Conservation (phyloP, 805 yeast genomes). For the Kregervanrija fluxuum region DNA sequence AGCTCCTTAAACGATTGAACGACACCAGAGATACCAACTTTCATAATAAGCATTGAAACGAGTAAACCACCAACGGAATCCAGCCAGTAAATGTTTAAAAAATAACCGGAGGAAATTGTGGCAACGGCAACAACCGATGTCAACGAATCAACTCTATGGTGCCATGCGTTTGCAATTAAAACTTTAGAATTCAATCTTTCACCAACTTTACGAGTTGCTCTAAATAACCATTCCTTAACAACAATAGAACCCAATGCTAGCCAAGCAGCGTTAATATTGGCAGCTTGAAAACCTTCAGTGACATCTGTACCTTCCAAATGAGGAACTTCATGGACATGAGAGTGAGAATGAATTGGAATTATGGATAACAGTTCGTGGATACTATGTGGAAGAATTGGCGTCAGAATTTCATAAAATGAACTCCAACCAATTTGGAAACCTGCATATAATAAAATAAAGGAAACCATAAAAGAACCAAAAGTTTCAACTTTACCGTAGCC, state of each 20-base stretch:
- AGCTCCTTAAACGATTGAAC: slow-evolving; percentile 65
- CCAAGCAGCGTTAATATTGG: slow-evolving; percentile 92
- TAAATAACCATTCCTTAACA: slow-evolving; percentile 82
- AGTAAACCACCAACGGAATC: slow-evolving; percentile 90
- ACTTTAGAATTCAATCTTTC: slow-evolving; percentile 75
- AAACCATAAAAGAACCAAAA: slow-evolving; percentile 83
- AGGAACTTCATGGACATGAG: slow-evolving; percentile 39
- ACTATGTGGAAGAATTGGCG: slow-evolving; percentile 58
- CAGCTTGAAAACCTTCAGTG: slow-evolving; percentile 29
- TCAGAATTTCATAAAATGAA: slow-evolving; percentile 60
- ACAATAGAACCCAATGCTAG: slow-evolving; percentile 83
- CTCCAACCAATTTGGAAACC: slow-evolving; percentile 90
- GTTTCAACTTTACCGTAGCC: slow-evolving; percentile 95
- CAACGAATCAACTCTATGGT: slow-evolving; percentile 89
- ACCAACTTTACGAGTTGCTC: slow-evolving; percentile 78
- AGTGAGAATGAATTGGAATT: slow-evolving; percentile 46
- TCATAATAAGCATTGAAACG: slow-evolving; percentile 74
- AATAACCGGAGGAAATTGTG: slow-evolving; percentile 80
- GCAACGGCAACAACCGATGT: slow-evolving; percentile 87
- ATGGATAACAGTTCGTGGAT: slow-evolving; percentile 46
- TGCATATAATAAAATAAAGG: slow-evolving; percentile 75
- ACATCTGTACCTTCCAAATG: slow-evolving; percentile 24
- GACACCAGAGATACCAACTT: slow-evolving; percentile 78
- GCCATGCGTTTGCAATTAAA: slow-evolving; percentile 96
- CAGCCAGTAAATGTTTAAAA: slow-evolving; percentile 71